These are phyloP conservation scores for Suillus occidentalis DNA, from an alignment of 768 basidiomycete species.

Conservation along the genomic window DNA sequence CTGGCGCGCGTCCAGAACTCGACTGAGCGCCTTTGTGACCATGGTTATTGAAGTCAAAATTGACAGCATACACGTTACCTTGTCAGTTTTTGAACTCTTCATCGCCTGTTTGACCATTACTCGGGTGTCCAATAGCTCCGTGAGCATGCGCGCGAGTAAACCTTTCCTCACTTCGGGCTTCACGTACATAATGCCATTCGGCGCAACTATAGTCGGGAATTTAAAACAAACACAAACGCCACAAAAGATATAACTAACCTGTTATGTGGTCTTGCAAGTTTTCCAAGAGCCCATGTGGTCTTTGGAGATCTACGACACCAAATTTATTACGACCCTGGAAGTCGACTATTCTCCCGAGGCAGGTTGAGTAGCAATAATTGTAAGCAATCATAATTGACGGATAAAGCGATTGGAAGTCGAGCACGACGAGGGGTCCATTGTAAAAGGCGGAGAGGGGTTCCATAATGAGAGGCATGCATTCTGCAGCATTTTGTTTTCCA, in stretches of 20 bases:
- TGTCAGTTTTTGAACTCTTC: conserved; percentile 77
- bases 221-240: neutral
- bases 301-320: conserved; percentile 74
- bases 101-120: conserved; percentile 98
- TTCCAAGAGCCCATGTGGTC: conserved; percentile 66
- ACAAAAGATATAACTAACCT: conserved; percentile 43
- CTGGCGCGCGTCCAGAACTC: conserved; percentile 87
- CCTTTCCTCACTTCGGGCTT: conserved; percentile 83
- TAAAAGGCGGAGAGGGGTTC: conserved; percentile 94
- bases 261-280: conserved; percentile 75
- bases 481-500: conserved; percentile 92
- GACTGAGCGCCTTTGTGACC: conserved; percentile 57
- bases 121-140: conserved; percentile 88
- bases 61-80: conserved; percentile 44
- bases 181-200: conserved; percentile 94
- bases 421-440: conserved; percentile 85
- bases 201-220: conserved; percentile 61
- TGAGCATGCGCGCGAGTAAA: conserved; percentile 86
- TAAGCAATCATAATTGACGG: conserved; percentile 99
- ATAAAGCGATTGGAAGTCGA: conserved; percentile 96
- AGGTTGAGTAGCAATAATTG: conserved; percentile 97
- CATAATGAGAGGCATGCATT: conserved; percentile 94
- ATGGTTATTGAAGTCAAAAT: conserved; percentile 9
- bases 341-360: conserved; percentile 83
- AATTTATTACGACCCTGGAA: conserved; percentile 89